Evolutionary conservation across 768 basidiomycete species (phyloP).

Genomic region (Leucogyrophana mollusca): DNA sequence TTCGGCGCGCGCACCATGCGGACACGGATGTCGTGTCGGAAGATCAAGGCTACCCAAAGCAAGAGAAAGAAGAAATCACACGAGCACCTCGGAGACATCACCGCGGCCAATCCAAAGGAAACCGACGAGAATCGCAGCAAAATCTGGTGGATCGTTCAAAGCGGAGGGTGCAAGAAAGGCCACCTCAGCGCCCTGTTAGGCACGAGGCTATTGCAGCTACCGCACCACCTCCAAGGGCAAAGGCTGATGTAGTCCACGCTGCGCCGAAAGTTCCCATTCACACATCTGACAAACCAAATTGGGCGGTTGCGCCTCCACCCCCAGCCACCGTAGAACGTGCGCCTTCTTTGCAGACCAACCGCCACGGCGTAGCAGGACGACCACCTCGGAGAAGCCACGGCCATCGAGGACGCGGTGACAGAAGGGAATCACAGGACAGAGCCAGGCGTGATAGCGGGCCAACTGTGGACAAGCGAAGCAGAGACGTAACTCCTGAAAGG

Average conservation of each 20-base stretch:
- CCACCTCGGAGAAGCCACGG: not conserved
- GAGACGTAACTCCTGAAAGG: not conserved
- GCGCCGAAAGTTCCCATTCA: slow-evolving; percentile 9
- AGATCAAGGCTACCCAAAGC: too few species aligned
- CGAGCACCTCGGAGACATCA: too few species aligned
- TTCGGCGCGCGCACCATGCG: slow-evolving; percentile 9
- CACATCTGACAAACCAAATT: slow-evolving; percentile 32
- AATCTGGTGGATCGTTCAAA: too few species aligned
- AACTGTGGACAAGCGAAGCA: not conserved
- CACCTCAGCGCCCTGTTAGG: too few species aligned
- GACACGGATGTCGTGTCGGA: too few species aligned
- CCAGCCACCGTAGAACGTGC: not conserved
- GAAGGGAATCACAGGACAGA: not conserved
- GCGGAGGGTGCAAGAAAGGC: too few species aligned
- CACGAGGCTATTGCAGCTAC: too few species aligned
- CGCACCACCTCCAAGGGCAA: too few species aligned
- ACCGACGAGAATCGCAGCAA: too few species aligned
- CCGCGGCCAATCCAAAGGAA: too few species aligned
- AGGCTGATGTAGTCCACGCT: too few species aligned
- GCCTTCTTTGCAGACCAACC: slow-evolving; percentile 3
- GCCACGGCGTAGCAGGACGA: not conserved
- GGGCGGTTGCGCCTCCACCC: not conserved
- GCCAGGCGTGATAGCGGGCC: not conserved
- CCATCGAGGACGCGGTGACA: not conserved
- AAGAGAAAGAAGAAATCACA: too few species aligned